Conservation (phyloP, 2,329 filamentous ascomycete species). For the Neocatenulostroma microsporum region DNA sequence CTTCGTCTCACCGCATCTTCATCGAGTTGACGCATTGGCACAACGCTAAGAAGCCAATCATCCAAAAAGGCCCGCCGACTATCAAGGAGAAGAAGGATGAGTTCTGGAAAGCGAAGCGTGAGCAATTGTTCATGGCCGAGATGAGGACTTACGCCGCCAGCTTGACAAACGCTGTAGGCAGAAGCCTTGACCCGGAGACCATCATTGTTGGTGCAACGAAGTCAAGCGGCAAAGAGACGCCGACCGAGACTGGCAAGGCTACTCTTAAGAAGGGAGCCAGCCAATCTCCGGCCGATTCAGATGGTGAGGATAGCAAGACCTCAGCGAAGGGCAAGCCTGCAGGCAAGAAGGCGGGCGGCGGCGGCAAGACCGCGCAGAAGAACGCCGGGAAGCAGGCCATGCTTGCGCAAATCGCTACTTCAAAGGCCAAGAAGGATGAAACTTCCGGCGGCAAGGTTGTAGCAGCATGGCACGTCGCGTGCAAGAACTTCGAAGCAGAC, state of each 20-base stretch:
- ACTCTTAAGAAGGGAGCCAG: neutral
- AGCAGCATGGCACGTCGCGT: slow-evolving; percentile 40
- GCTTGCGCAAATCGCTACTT: slow-evolving; percentile 36
- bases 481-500: slow-evolving; percentile 43
- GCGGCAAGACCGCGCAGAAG: slow-evolving; percentile 28
- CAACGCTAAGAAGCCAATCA: slow-evolving; percentile 47
- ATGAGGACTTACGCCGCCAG: slow-evolving; percentile 63
- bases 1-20: slow-evolving; percentile 36
- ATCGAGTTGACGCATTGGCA: slow-evolving; percentile 54
- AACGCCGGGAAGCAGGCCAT: slow-evolving; percentile 38
- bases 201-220: slow-evolving; percentile 43
- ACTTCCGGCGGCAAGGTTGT: slow-evolving; percentile 33
- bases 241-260: slow-evolving; percentile 3
- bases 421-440: slow-evolving; percentile 37
- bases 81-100: slow-evolving; percentile 27
- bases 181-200: slow-evolving; percentile 55
- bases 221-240: slow-evolving; percentile 9
- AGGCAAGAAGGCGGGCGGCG: slow-evolving; percentile 21
- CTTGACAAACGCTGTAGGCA: slow-evolving; percentile 57
- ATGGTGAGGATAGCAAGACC: slow-evolving; percentile 20
- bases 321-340: slow-evolving; percentile 23
- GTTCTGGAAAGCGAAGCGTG: slow-evolving; percentile 39
- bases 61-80: slow-evolving; percentile 30
- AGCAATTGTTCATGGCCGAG: slow-evolving; percentile 60
- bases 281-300: slow-evolving; percentile 23